These are phyloP conservation scores for Phytophthora pinifolia DNA, from an alignment of 352 stramenopile species.

Conservation along the genomic window DNA sequence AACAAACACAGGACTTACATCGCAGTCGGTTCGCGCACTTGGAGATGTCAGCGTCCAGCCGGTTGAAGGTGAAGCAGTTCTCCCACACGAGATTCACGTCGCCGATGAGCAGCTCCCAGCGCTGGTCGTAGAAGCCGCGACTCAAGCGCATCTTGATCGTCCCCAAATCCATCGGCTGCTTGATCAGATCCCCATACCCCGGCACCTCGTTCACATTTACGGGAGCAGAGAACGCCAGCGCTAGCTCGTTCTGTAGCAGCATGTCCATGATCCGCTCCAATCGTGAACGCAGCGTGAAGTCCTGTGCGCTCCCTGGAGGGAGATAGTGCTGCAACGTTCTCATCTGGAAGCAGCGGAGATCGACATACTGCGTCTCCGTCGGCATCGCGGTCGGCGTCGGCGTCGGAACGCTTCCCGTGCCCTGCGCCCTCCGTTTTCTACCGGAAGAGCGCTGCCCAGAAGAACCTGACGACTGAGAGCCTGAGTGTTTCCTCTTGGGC, in stretches of 20 bases:
- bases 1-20: conserved; percentile 49
- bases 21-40: conserved; percentile 72
- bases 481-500: conserved; percentile 51
- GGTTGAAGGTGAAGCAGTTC: conserved; percentile 88
- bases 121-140: conserved; percentile 60
- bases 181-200: conserved; percentile 70
- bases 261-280: conserved; percentile 65
- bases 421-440: conserved; percentile 47
- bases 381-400: conserved; percentile 5
- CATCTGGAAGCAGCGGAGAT: conserved; percentile 64
- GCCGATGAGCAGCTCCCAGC: conserved; percentile 49
- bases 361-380: conserved; percentile 38
- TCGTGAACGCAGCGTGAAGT: conserved; percentile 53
- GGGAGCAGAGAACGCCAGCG: conserved; percentile 63
- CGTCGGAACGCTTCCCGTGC: conserved; percentile 4
- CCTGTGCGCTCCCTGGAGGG: conserved; percentile 26
- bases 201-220: conserved; percentile 71
- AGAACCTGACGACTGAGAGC: conserved; percentile 17
- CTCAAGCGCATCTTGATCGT: conserved; percentile 85
- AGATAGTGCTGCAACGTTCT: conserved; percentile 32
- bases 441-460: conserved; percentile 32
- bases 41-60: conserved; percentile 77
- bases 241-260: conserved; percentile 66
- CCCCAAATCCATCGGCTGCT: conserved; percentile 90
- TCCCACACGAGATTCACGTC: conserved; percentile 83